A percentile compares a stretch with the other conserved stretches of the same genome.
Evolutionary conservation across 2,329 filamentous ascomycete genomes (phyloP).

Genomic region (Neonectria magnoliae): DNA sequence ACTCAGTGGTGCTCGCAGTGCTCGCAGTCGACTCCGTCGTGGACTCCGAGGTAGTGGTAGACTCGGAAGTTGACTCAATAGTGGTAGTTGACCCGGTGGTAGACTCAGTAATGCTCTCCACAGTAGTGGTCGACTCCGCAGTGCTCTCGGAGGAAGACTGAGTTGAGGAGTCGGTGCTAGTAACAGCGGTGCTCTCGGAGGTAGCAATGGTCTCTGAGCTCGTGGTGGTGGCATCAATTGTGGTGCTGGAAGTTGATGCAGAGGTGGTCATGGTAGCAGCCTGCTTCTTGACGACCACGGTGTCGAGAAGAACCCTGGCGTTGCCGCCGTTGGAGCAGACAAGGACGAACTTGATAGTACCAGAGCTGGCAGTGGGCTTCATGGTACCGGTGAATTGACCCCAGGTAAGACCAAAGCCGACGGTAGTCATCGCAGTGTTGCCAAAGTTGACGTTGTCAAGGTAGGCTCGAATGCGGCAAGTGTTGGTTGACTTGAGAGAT

Average conservation of each 20-base stretch:
- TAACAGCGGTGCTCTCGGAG: not conserved
- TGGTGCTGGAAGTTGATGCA: not conserved
- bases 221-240: not conserved
- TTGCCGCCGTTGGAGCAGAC: not conserved
- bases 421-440: not conserved
- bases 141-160: too few species aligned
- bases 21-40: too few species aligned
- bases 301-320: not conserved
- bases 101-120: too few species aligned
- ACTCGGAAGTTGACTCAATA: too few species aligned
- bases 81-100: too few species aligned
- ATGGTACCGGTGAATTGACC: not conserved
- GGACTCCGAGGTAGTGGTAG: too few species aligned
- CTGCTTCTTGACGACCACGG: not conserved
- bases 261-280: not conserved
- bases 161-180: too few species aligned
- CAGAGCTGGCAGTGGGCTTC: not conserved
- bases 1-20: not conserved
- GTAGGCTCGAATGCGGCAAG: constrained; percentile 7
- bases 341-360: constrained; percentile 2
- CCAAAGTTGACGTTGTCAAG: constrained; percentile 1
- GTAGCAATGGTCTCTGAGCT: not conserved
- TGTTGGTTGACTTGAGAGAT: constrained; percentile 1
- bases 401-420: not conserved
- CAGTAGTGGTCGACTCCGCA: too few species aligned